Evolutionary conservation across 345 rosid genomes (phyloP).

Genomic region (Draba incana): DNA sequence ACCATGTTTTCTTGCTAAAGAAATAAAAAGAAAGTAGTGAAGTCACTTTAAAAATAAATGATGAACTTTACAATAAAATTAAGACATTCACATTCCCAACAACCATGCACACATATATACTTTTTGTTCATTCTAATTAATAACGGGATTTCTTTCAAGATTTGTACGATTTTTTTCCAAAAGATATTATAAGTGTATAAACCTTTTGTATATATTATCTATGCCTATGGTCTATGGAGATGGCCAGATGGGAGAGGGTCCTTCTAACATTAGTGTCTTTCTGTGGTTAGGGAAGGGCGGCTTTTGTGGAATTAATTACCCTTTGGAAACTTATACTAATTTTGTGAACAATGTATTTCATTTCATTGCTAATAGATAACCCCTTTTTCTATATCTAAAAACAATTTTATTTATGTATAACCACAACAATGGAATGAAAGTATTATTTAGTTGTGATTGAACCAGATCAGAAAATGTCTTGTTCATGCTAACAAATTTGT

Average conservation of each 20-base stretch:
- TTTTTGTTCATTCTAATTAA: constrained; percentile 16
- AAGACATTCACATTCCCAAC: constrained; percentile 32
- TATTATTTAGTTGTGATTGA: background rate
- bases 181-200: background rate
- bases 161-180: background rate
- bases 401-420: background rate
- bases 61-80: background rate
- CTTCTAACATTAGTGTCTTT: constrained; percentile 38
- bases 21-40: constrained; percentile 12
- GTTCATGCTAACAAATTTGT: background rate
- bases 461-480: constrained; percentile 1
- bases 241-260: constrained; percentile 32
- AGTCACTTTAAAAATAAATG: constrained; percentile 9
- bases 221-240: background rate
- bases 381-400: background rate
- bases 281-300: constrained; percentile 41
- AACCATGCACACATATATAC: constrained; percentile 15
- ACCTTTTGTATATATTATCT: constrained; percentile 34
- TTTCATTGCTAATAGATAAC: background rate
- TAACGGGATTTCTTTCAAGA: constrained; percentile 5
- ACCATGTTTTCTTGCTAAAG: background rate
- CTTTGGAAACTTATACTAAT: constrained; percentile 13
- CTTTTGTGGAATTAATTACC: constrained; percentile 35
- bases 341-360: background rate
- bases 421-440: background rate